Base-by-base conservation (phyloP, 2,329 filamentous ascomycete species). In the Elsinoe ampelina region DNA sequence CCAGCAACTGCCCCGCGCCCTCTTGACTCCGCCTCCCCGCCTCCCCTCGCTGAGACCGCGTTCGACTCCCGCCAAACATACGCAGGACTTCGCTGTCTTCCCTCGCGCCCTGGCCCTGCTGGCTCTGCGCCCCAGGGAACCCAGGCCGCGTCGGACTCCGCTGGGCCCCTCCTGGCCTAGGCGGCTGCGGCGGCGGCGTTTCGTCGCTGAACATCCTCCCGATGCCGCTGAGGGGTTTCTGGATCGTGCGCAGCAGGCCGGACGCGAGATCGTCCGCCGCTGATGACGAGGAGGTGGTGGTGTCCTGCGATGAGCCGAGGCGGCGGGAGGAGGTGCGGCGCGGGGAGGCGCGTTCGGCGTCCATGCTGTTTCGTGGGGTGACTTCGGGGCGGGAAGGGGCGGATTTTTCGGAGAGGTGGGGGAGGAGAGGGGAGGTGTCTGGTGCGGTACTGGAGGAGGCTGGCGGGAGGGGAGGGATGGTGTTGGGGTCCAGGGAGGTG, bases 171-270 rank as follows among this genome's bases (percentile, higher is more conserved):
- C 76, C 63, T 34, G 54, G 57, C 1, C 48, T 63, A 54, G 26
- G 58, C 42, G 32, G 62, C 47, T 55, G 61, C 55, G 55, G 64
- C 54, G 58, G 62, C 57, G 32, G 48, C 34, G 60, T 70, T 60
- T 84, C 84, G 61, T 88, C 93, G 0, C 89, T 89, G 71, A 98
- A 97, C 60, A 98, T 97, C 54, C 92, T 83, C 2, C 93, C 93
- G 59, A 98, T 95, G 0, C 89, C 95, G 57, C 85, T 89, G 11
- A 98, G 77, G 0, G 93, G 93, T 58, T 83, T 87, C 70, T 97
- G 92, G 57, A 98, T 96, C 0, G 90, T 92, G 47, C 90, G 83
- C 2, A 98, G 76, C 12, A 98, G 75, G 1, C 92, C 91, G 38
- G 85, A 83, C 22, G 96, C 92, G 42, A 74, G 67, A 68, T 75